Evolutionary conservation across 805 yeast genomes (phyloP).

Genomic region (Tetrapisispora nanseiensis): DNA sequence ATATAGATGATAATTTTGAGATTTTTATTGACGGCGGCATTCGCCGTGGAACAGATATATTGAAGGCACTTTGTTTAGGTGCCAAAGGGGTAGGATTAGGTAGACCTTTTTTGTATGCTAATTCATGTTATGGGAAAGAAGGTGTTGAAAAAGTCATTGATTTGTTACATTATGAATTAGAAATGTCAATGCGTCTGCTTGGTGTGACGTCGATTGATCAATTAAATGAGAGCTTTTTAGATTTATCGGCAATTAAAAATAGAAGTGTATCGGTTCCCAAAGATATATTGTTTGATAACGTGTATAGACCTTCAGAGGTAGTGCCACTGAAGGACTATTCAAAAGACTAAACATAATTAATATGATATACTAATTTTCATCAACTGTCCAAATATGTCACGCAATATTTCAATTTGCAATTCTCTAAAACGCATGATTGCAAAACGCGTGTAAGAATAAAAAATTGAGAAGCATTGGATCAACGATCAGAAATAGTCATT

Average conservation of each 20-base stretch:
- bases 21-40: constrained; percentile 62
- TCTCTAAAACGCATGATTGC: too few relatives aligned
- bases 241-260: constrained; percentile 37
- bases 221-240: constrained; percentile 52
- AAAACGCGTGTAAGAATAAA: too few relatives aligned
- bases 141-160: constrained; percentile 55
- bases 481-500: too few relatives aligned
- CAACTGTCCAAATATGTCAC: too few relatives aligned
- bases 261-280: constrained; percentile 38
- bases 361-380: too few relatives aligned
- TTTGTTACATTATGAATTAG: constrained; percentile 58
- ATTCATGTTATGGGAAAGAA: constrained; percentile 51
- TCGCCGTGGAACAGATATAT: constrained; percentile 55
- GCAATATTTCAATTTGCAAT: too few relatives aligned
- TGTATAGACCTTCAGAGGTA: constrained; percentile 31
- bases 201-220: constrained; percentile 59
- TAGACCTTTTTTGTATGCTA: constrained; percentile 56
- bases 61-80: constrained; percentile 59
- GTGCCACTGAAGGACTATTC: not conserved
- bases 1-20: constrained; percentile 42
- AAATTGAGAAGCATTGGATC: too few relatives aligned
- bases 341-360: too few relatives aligned
- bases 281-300: constrained; percentile 45
- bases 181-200: constrained; percentile 67
- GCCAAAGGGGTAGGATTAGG: constrained; percentile 67